A percentile compares a stretch with the other conserved stretches of the same genome.
phyloP scores from a whole-genome alignment of 140 eudicot genomes.

The Cichorium intybus region DNA sequence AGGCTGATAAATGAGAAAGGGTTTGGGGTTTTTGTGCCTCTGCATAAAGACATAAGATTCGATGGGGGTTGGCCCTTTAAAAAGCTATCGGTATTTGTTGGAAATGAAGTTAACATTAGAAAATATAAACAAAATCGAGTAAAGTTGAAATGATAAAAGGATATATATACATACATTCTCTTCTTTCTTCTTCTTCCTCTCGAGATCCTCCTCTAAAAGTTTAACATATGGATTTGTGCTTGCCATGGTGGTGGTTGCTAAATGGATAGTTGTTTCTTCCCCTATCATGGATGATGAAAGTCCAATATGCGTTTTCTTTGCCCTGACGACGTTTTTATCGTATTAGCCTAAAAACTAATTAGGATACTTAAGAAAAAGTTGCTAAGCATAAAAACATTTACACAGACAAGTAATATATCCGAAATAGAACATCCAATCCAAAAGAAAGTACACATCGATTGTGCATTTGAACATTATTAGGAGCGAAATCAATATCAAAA shows the following conservation, averaged over 20 bases:
- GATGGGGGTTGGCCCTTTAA: too few species aligned
- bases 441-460: not conserved
- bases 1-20: too few species aligned
- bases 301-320: not conserved
- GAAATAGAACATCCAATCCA: not conserved
- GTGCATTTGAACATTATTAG: too few species aligned
- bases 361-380: not conserved
- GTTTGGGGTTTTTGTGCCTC: too few species aligned
- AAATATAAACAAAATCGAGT: not conserved
- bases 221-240: constrained; percentile 5
- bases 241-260: constrained; percentile 1
- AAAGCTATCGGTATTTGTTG: too few species aligned
- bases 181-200: constrained; percentile 49
- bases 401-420: not conserved
- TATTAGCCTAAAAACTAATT: not conserved
- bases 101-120: not conserved
- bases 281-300: not conserved
- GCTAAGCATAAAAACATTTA: not conserved
- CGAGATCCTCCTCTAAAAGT: constrained; percentile 34
- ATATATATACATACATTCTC: constrained; percentile 48
- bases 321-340: not conserved
- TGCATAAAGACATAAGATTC: too few species aligned
- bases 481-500: too few species aligned
- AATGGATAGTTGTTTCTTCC: too few species aligned
- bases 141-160: too few species aligned